Percentiles rank a stretch among this genome's conserved stretches.
Evolutionary conservation across 306 rosid species (phyloP).

Genomic region (Benincasa hispida): DNA sequence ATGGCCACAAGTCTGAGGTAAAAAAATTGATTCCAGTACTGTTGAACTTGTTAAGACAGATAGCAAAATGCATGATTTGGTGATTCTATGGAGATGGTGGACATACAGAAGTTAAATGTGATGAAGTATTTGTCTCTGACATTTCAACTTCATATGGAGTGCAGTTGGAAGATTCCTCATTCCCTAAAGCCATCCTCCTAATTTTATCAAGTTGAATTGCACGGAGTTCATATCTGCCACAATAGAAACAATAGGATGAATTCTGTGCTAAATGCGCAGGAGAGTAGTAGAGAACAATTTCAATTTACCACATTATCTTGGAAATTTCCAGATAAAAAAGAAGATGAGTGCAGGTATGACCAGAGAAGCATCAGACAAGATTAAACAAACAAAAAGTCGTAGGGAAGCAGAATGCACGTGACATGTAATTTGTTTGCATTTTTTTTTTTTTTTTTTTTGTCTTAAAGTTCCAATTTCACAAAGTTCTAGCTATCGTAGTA

Average conservation of each 20-base stretch:
- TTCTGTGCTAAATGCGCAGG: neutral
- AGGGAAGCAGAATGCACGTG: neutral
- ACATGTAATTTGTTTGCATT: neutral
- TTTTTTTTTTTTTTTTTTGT: neutral
- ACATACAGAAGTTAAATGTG: neutral
- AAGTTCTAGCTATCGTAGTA: neutral
- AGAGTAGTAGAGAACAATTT: neutral
- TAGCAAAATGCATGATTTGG: neutral
- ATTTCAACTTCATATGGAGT: slow-evolving; percentile 59
- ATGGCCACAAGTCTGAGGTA: neutral
- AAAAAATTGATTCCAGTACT: neutral
- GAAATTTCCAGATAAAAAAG: neutral
- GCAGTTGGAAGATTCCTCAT: slow-evolving; percentile 35
- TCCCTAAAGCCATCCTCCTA: slow-evolving; percentile 40
- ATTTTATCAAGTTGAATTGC: slow-evolving; percentile 48
- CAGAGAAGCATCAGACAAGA: neutral
- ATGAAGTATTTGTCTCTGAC: slow-evolving; percentile 40
- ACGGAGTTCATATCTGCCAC: slow-evolving; percentile 63
- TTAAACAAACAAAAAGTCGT: neutral
- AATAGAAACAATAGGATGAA: slow-evolving; percentile 3
- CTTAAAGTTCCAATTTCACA: neutral
- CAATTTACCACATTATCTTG: neutral
- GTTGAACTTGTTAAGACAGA: neutral
- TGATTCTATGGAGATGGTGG: neutral
- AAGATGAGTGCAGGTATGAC: neutral